Base-by-base conservation (phyloP, 768 basidiomycete genomes). In the Gloeostereum incarnatum region DNA sequence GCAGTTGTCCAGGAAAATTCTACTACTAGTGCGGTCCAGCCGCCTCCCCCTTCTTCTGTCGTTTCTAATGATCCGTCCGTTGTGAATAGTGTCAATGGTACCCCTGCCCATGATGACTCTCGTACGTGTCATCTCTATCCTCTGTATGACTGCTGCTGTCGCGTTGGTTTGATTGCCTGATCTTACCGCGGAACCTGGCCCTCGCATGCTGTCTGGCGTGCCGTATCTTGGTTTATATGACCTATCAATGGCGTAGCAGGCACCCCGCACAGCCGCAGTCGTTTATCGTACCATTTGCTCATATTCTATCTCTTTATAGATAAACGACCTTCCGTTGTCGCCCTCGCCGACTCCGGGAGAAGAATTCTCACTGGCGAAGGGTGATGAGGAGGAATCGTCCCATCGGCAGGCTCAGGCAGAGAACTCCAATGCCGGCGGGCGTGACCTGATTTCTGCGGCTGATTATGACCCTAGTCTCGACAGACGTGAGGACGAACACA, bases 381-480 rank as follows among this genome's bases (percentile, higher is more conserved):
- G 72, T 31, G 68, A 65, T 17, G 72, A 78, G 14, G 63, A 71
- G 36, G 66, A 69, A 24, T 63, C 59, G 14, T 62, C 59, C 13
- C 62, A 71, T 24, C 65, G 62, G 6, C 67, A 69, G 39, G 62
- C 61, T 11, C 66, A 63, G 45, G 58, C 57, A 22, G 65, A 68
- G 45, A 66, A 71, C 35, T 64, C 59, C 25, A 62, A 60, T 38
- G 57, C 66, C 55, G 31, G 21, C 6, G 26, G 20, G 16, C 33
- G 34, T 23, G 78, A 83, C 47, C 85, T 90, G 51, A 68, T 96
- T 31, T 85, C 79, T 21, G 93, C 93, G 16, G 93, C 91, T 31
- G 93, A 97, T 59, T 96, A 96, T 58, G 86, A 97, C 54, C 80
- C 83, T 23, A 78, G 71, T 47, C 54, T 82, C 47, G 94, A 97